Evolutionary conservation across 2,329 filamentous ascomycete genomes (phyloP), one percentile per base, ranked within the genome.

Genomic region (Chalaropsis ovoidea): DNA sequence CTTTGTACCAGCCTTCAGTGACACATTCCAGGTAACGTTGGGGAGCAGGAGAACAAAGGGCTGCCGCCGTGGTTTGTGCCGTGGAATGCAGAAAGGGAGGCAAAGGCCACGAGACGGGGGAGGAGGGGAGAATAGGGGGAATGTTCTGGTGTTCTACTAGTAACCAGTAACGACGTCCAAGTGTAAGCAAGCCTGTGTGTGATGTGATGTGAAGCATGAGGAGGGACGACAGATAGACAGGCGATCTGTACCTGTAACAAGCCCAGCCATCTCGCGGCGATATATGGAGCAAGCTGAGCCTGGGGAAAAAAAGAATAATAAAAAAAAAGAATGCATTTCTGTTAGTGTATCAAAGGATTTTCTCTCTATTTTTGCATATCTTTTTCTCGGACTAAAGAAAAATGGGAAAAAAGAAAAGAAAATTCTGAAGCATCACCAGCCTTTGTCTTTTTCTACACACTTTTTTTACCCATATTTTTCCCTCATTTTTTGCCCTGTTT

Each of bases 231-330:
- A 39, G 35, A 39, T 7, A 39, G 8, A 35, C 24, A 35, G 31
- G n/a, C 52, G 24, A 35, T 58, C 24, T 58, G 17, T 31, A 58
- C 52, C 52, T 58, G 52, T 31, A 58, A 35, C 52, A 58, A 3
- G 19, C 24, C 24, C 24, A 39, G 52, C 52, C 52, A 31, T 58
- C 13, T 58, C n/a, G 19, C 10, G 6, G 24, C 13, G 52, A 8
- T 24, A 19, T 24, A 27, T 31, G 52, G n/a, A 35, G 24, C 24
- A 35, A 56, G 52, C 52, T 58, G 52, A 58, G 27, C 17, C 17
- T 17, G 17, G 27, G n/a, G n/a, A 35, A 8, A 35, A 56, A n/a
- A 3, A 58, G 24, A 52, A 52, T 52, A 17, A 35, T 58, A 22
- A 39, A 58, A n/a, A 17, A 58, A n/a, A 35, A 10, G 35, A 31